phyloP scores from a whole-genome alignment of 2,329 filamentous ascomycete genomes.

The Sporothrix protearum region DNA sequence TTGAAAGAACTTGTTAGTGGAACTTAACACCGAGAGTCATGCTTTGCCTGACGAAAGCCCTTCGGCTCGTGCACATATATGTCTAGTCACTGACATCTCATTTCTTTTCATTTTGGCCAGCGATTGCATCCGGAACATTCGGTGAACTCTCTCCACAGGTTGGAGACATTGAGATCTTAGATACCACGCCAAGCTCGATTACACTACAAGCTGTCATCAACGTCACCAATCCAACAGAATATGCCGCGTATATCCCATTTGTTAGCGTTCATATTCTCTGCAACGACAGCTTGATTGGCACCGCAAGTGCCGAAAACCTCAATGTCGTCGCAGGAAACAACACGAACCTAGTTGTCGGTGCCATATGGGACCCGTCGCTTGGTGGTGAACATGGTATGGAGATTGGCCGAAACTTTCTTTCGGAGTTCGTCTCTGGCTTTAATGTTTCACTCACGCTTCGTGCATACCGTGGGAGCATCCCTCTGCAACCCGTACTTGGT shows the following conservation, averaged over 20 bases:
- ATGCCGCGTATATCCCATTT: conserved; percentile 77
- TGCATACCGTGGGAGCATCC: conserved; percentile 69
- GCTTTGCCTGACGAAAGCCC: not conserved
- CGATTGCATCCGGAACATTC: conserved; percentile 54
- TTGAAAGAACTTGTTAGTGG: conserved; percentile 34
- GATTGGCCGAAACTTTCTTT: conserved; percentile 70
- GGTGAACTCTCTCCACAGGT: conserved; percentile 58
- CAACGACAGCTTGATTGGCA: conserved; percentile 71
- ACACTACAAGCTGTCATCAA: conserved; percentile 70
- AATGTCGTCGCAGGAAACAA: conserved; percentile 68
- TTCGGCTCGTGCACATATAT: not conserved
- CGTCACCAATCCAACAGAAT: conserved; percentile 85
- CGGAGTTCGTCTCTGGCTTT: conserved; percentile 80
- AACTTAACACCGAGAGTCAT: not conserved
- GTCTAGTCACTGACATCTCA: conserved; percentile 26
- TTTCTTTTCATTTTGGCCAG: conserved; percentile 42
- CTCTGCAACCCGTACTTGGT: conserved; percentile 67
- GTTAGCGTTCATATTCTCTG: conserved; percentile 71
- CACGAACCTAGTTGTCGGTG: conserved; percentile 61
- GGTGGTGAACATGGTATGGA: conserved; percentile 59
- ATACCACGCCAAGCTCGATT: conserved; percentile 69
- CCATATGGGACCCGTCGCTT: conserved; percentile 69
- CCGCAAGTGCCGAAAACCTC: conserved; percentile 64
- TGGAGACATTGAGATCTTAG: conserved; percentile 65
- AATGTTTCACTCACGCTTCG: conserved; percentile 77